Base-by-base conservation (phyloP, 176 grass and related monocot genomes). In the Avena atlantica region DNA sequence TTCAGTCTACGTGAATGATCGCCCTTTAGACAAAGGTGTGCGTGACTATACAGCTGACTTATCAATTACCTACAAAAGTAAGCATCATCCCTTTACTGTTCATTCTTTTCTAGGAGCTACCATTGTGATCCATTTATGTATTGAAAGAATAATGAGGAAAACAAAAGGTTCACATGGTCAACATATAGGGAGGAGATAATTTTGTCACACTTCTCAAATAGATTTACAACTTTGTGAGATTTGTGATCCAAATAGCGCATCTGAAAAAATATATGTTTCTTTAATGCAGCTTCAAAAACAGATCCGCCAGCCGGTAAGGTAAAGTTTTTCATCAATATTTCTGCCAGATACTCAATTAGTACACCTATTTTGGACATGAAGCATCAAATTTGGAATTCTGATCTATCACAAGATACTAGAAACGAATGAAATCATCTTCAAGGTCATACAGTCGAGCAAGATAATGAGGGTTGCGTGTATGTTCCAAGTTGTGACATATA, bases 1-100 rank as follows among this genome's bases (percentile, higher is more conserved):
- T 49, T 87, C 92, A 12, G 20, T 89, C 19, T 94, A 94, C 51
- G 84, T 89, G 37, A 91, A 85, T 12, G 92, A 91, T 85, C 65
- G 42, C 25, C 88, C 80, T 24, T 62, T 78, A 48, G 31, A 68
- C 6, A 51, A 76, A 42, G 76, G 80, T 4, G 55, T 80, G 42
- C 83, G 76, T 0, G 84, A 91, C 84, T 94, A 72, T 44, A 0
- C 4, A 12, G 81, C 81, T 23, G 92, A 91, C 76, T 17, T 51
- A 12, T 85, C 80, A 14, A 62, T 78, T 47, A 6, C 2, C 67
- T 27, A 66, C 27, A 72, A 70, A 87, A 6, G 92, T 87, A 58
- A 81, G 65, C 24, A 80, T 27, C 9, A 4, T 66, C 27, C 3
- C 3, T 83, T 70, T 55, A 83, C 9, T 72, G 7, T 55, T 50